phyloP scores from a whole-genome alignment of 352 stramenopile species.

The Globisporangium nodosum region DNA sequence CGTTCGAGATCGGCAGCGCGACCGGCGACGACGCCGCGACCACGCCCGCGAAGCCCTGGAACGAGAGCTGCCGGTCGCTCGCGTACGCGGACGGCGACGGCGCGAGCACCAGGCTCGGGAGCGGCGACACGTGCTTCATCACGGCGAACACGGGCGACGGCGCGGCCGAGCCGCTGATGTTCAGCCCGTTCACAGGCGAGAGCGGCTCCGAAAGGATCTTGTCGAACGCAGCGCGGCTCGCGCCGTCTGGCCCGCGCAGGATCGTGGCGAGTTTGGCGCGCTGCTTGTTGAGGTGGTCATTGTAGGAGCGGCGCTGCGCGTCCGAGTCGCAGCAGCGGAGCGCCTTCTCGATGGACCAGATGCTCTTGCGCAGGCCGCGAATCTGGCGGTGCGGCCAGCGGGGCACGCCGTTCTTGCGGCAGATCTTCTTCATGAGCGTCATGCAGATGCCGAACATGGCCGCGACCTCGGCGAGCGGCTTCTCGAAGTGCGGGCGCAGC shows the following conservation, averaged over 20 bases:
- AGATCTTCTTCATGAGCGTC: conserved; percentile 86
- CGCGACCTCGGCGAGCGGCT: conserved; percentile 64
- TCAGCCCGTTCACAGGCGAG: conserved; percentile 37
- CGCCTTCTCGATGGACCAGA: conserved; percentile 77
- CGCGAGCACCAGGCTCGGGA: conserved; percentile 7
- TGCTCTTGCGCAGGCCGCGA: conserved; percentile 64
- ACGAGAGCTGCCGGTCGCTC: conserved; percentile 4
- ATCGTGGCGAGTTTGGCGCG: conserved; percentile 65
- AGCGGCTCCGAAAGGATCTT: conserved; percentile 56
- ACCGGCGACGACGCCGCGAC: conserved; percentile 1
- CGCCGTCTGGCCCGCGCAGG: conserved; percentile 47
- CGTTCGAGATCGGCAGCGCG: conserved; percentile 8
- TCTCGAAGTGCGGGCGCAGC: conserved; percentile 71
- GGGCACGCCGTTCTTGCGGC: conserved; percentile 67
- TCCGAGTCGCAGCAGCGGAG: conserved; percentile 62
- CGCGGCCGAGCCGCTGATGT: conserved; percentile 5
- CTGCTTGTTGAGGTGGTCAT: conserved; percentile 69
- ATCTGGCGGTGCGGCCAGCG: conserved; percentile 76
- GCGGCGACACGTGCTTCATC: conserved; percentile 6
- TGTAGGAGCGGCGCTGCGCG: conserved; percentile 57
- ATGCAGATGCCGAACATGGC: conserved; percentile 78
- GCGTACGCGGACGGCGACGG: not conserved
- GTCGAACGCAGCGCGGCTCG: conserved; percentile 51
- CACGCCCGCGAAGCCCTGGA: conserved; percentile 5
- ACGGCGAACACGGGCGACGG: conserved; percentile 20